A percentile compares a stretch with the other conserved stretches of the same genome.
Conservation (phyloP, 73 alveolate species). For the Durusdinium trenchii region DNA sequence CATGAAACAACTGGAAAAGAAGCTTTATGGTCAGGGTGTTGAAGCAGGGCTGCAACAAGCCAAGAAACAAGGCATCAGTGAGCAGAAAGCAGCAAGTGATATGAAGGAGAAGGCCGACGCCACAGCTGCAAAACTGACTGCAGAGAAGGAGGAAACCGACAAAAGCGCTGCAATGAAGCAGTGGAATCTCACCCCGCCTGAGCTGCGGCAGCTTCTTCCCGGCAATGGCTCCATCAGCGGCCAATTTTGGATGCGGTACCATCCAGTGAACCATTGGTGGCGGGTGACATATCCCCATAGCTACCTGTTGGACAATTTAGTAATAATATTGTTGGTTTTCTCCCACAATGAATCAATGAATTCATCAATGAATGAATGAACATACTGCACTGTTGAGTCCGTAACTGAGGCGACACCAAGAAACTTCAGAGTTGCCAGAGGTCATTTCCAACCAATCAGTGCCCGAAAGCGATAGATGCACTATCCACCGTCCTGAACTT, state of each 20-base stretch:
- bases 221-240: background rate
- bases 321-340: too few relatives aligned
- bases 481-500: background rate
- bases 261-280: slow-evolving; percentile 34
- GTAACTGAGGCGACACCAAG: background rate
- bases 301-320: background rate
- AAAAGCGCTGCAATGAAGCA: background rate
- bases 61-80: background rate
- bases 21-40: background rate
- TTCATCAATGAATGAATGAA: background rate
- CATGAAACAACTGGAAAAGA: background rate
- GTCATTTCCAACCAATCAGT: background rate
- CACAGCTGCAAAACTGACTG: too few relatives aligned
- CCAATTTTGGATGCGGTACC: background rate
- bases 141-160: background rate
- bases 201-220: background rate
- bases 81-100: background rate
- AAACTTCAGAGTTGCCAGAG: slow-evolving; percentile 22
- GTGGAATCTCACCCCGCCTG: background rate
- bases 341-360: background rate
- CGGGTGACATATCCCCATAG: background rate
- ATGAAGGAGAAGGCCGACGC: background rate
- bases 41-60: background rate
- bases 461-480: background rate
- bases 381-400: background rate